Base-by-base conservation (phyloP, 108 stramenopile species). In the Nitzschia sp. region DNA sequence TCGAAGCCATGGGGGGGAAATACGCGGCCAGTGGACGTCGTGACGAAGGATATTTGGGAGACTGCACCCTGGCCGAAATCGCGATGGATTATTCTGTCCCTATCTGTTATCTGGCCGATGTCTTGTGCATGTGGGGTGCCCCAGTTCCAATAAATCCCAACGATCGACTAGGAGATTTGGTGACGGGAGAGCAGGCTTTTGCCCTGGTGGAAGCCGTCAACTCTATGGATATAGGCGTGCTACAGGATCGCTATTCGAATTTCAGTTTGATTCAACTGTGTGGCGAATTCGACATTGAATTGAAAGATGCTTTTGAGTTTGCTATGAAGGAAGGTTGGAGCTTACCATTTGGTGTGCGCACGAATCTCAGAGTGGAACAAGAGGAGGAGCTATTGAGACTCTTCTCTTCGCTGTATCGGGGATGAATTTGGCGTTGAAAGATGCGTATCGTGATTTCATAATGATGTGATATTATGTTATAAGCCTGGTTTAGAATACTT, bases 101-200 rank as follows among this genome's bases (percentile, higher is more conserved):
- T 33, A 77, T 95, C 36, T 81, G 85, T 47, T 95, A 92, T 66
- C 47, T 95, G 22, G 90, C 90, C 13, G 94, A 95, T 72, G 89
- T 95, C 4, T 33, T 95, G 29, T 80, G 85, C 35, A 76, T 77
- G 59, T 95, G 94, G 94, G 87, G 88, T 1, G 89, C 81, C 0
- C 80, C 85, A 21, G 79, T 85, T 1, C 94, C 94, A 26, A 92
- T 95, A 53, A 78, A 87, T 45, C 65, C 80, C 3, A 33, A 73
- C 46, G 77, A 86, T 45, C 77, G 81, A 34, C 63, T 95, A 30
- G 94, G 94, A 11, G 90, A 92, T 62, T 70, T 95, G 79, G 91
- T 89, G 3, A 95, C 88, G n/a, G 94, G 91, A 23, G 91, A 95
- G 55, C 90, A 91, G 55, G 91, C 91, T 9, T 95, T 91, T 84